Base-by-base conservation (phyloP, 805 yeast species). In the Teunomyces tritomae region DNA sequence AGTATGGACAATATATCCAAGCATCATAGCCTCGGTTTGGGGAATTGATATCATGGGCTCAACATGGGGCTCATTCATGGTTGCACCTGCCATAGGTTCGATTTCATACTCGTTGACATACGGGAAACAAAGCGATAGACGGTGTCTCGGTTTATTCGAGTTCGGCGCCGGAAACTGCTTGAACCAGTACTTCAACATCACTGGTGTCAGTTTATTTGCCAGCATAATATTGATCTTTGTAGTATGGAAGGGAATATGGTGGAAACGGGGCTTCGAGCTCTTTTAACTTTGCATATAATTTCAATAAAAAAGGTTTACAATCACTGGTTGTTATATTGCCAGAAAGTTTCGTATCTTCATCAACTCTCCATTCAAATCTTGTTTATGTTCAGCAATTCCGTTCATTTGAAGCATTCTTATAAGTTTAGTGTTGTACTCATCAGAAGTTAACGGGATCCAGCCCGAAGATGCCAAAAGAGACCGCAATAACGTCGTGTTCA, bases 11-110 rank as follows among this genome's bases (percentile, higher is more conserved):
- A 67, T 89, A 5, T 87, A 83, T 56, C 98, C 99, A 3, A 86
- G 96, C 0, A 75, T 90, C 10, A 81, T 90, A 11, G 85, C 96
- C 1, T 74, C 84, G 3, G 80, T 87, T 2, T 94, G 96, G 90
- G 97, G 97, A 0, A 77, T 87, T 17, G 90, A 87, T 37, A 78
- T 87, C 29, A 82, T 92, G 65, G 98, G 97, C 0, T 87, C 96
- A 2, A 87, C 92, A 1, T 92, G 96, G 89, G 97, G 97, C 2
- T 72, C 86, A 24, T 87, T 89, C 62, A 85, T 89, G 78, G 76
- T 87, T 30, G 94, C 95, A 0, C 96, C 97, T 2, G 96, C 97
- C 0, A 53, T 88, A 2, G 96, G 96, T 1, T 74, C 92, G 1
- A 71, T 86, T 4, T 51, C 79, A 2, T 87, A 78, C 57, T 91